Evolutionary conservation across 306 rosid genomes (phyloP), one percentile per base, ranked within the genome.

Genomic region (Vachellia collinsii): DNA sequence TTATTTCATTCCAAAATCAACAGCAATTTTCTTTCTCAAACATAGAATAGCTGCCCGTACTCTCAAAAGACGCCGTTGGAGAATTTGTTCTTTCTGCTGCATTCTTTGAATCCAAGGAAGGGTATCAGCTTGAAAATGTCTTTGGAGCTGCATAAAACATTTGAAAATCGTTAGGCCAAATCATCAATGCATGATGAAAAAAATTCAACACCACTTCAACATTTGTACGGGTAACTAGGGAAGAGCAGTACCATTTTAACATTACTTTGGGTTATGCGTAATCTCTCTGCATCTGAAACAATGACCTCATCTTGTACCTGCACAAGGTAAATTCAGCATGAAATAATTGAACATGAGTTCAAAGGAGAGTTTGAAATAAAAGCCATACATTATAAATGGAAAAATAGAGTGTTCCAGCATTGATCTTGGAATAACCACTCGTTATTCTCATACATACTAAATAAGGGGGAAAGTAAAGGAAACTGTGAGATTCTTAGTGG

Each of bases 261-360:
- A 78, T 92, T 93, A 94, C 97, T 96, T 85, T 93, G 99, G 79
- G 99, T 93, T 83, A 93, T 81, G 75, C 89, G 87, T 66, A 96
- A 88, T 80, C 98, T 90, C 86, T 93, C 99, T 19, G 94, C 91
- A 86, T 96, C 99, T 71, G 99, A 92, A 74, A 88, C 81, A 76
- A 93, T 89, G 87, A 96, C 99, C 86, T 96, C 98, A 85, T 96
- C 99, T 90, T 96, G 98, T 85, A 96, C 88, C 98, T 96, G 91
- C 83, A 86, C 70, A 87, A 82, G 42, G 81, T 38, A 43, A 68
- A 58, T 48, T 39, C 81, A 65, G 54, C 66, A 76, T 54, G 39
- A 48, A 70, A 58, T 63, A 82, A 41, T 37, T 17, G 70, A 38
- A 42, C 13, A n/a, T 7, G 54, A 12, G 25, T 50, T 23, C 47